These are phyloP conservation scores for Pseudogymnoascus sp. DNA, from an alignment of 2,329 filamentous ascomycete species.

Conservation along the genomic window DNA sequence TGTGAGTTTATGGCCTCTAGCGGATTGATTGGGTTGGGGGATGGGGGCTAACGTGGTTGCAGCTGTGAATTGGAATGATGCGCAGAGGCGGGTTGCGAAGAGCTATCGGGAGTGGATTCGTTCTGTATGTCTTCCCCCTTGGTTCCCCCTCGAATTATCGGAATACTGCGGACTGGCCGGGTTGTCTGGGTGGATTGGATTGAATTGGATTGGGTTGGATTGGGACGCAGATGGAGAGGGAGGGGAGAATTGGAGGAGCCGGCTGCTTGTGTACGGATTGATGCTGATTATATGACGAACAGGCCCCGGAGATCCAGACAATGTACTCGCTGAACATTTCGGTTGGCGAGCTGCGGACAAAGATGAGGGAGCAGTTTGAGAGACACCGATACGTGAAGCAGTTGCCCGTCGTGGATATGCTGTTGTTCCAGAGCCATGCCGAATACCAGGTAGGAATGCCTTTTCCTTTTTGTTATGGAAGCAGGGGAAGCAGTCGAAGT, in stretches of 20 bases:
- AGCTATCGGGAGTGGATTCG: constrained; percentile 95
- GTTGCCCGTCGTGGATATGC: constrained; percentile 76
- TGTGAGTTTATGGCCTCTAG: constrained; percentile 47
- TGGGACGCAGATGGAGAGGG: neutral
- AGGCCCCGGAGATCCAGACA: constrained; percentile 94
- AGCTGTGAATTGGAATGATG: constrained; percentile 88
- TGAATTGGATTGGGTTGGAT: neutral
- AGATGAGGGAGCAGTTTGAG: constrained; percentile 95
- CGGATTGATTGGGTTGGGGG: constrained; percentile 25
- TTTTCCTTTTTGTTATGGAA: neutral
- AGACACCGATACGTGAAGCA: constrained; percentile 89
- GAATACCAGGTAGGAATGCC: constrained; percentile 72
- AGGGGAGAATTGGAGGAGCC: neutral
- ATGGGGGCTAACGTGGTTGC: constrained; percentile 21
- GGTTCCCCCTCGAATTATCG: neutral
- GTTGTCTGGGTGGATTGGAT: neutral
- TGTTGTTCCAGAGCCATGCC: constrained; percentile 82
- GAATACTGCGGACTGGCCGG: neutral
- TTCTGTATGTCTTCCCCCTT: constrained; percentile 59
- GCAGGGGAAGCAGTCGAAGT: neutral
- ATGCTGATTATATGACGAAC: constrained; percentile 17
- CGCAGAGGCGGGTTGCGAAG: constrained; percentile 74
- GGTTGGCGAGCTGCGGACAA: constrained; percentile 78
- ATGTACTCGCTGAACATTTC: constrained; percentile 95
- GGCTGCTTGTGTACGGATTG: neutral